These are phyloP conservation scores for Chondrostereum purpureum DNA, from an alignment of 1,284 basidiomycete species.

Conservation along the genomic window DNA sequence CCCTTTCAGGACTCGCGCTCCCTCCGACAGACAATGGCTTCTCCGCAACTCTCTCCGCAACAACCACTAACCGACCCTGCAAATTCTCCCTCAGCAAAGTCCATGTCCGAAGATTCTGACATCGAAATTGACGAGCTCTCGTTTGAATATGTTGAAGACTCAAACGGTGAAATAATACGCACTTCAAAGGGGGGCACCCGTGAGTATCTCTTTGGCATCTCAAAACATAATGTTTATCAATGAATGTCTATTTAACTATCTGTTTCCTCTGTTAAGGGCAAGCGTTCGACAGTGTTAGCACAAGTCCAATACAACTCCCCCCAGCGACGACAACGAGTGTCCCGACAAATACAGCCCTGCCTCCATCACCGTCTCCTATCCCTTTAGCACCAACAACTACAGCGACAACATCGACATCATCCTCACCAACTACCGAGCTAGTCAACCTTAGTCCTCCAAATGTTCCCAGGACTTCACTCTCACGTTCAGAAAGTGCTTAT, in stretches of 20 bases:
- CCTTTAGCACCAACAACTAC: slow-evolving; percentile 15
- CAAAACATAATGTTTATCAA: too few relatives aligned
- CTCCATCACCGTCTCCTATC: slow-evolving; percentile 31
- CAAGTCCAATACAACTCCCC: slow-evolving; percentile 12
- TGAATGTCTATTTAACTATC: too few relatives aligned
- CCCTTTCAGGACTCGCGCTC: background rate
- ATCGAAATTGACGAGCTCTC: slow-evolving; percentile 64
- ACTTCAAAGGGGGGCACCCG: slow-evolving; percentile 28
- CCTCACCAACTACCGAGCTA: slow-evolving; percentile 15
- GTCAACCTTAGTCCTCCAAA: slow-evolving; percentile 33
- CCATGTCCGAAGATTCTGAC: slow-evolving; percentile 51
- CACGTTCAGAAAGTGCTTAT: slow-evolving; percentile 59
- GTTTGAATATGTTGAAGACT: slow-evolving; percentile 60
- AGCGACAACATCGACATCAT: slow-evolving; percentile 4
- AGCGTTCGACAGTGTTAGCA: slow-evolving; percentile 1
- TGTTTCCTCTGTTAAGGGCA: slow-evolving; percentile 6
- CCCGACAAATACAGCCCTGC: slow-evolving; percentile 22
- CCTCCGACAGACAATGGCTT: background rate
- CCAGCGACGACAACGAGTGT: background rate
- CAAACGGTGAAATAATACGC: slow-evolving; percentile 54
- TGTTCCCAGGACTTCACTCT: slow-evolving; percentile 37
- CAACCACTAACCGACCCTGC: background rate
- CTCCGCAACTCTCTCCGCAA: background rate
- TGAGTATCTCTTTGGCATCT: background rate
- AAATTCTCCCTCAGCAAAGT: slow-evolving; percentile 25